These are phyloP conservation scores for Talaromyces pinophilus DNA, from an alignment of 2,329 filamentous ascomycete genomes.

Conservation along the genomic window DNA sequence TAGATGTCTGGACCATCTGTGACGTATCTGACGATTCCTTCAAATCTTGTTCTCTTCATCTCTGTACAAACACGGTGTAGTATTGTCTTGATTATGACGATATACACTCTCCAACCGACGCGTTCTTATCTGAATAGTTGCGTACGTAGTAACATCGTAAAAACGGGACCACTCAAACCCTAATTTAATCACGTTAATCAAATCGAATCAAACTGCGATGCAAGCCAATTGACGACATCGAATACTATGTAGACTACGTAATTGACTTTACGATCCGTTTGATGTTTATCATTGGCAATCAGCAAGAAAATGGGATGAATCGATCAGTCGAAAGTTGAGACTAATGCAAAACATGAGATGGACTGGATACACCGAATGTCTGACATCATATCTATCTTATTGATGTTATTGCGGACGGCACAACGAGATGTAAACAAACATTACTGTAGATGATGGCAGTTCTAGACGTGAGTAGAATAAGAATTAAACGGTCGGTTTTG, in stretches of 20 bases:
- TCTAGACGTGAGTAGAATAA: neutral
- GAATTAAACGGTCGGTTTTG: neutral
- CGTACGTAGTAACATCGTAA: neutral
- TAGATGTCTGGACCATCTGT: slow-evolving; percentile 1
- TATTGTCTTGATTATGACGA: neutral
- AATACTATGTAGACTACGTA: neutral
- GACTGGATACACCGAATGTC: slow-evolving; percentile 4
- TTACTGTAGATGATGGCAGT: neutral
- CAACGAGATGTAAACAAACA: neutral
- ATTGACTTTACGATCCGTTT: neutral
- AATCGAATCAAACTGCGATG: neutral
- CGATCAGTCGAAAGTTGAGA: neutral
- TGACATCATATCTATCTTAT: neutral
- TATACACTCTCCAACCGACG: neutral
- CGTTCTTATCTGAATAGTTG: neutral
- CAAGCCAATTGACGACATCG: neutral
- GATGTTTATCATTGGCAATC: neutral
- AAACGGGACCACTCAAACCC: slow-evolving; percentile 9
- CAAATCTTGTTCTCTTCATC: neutral
- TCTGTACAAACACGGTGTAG: too few species aligned
- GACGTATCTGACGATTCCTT: neutral
- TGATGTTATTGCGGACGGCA: neutral
- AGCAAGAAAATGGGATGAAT: neutral
- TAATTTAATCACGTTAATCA: neutral
- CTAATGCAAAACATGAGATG: slow-evolving; percentile 11